phyloP scores from a whole-genome alignment of 2,329 filamentous ascomycete species.

The Akanthomyces muscarius region DNA sequence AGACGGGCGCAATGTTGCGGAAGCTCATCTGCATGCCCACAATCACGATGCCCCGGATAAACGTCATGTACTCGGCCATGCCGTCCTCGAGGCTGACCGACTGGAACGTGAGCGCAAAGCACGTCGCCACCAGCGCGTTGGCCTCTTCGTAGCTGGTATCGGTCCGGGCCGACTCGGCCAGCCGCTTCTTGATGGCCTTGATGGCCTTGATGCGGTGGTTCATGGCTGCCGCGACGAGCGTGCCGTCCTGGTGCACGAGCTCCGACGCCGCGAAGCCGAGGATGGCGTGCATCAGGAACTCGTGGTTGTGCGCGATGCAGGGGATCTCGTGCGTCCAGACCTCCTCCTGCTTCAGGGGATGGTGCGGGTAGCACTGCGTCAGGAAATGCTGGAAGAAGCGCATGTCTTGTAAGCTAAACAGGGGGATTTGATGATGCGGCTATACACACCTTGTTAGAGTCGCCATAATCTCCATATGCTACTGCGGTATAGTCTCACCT shows the following conservation, averaged over 20 bases:
- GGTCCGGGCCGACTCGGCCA: constrained; percentile 40
- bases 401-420: constrained; percentile 62
- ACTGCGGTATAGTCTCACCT: constrained; percentile 32
- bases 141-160: constrained; percentile 47
- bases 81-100: constrained; percentile 55
- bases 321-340: constrained; percentile 66
- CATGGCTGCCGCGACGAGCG: constrained; percentile 55
- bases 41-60: constrained; percentile 54
- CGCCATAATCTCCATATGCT: not conserved
- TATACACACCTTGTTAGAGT: constrained; percentile 24
- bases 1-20: constrained; percentile 47
- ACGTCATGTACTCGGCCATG: constrained; percentile 57
- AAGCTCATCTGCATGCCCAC: constrained; percentile 52
- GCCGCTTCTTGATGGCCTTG: constrained; percentile 54
- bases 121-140: constrained; percentile 57
- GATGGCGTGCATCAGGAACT: constrained; percentile 68
- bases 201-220: constrained; percentile 63
- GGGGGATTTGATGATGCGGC: constrained; percentile 54
- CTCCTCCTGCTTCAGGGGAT: constrained; percentile 61
- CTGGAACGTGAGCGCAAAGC: constrained; percentile 57
- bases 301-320: constrained; percentile 61
- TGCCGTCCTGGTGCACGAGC: constrained; percentile 48
- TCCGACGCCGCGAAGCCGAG: constrained; percentile 65
- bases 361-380: constrained; percentile 56
- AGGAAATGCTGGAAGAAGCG: constrained; percentile 66